Evolutionary conservation across 2,329 filamentous ascomycete species (phyloP).

Genomic region (Curvularia sp.): DNA sequence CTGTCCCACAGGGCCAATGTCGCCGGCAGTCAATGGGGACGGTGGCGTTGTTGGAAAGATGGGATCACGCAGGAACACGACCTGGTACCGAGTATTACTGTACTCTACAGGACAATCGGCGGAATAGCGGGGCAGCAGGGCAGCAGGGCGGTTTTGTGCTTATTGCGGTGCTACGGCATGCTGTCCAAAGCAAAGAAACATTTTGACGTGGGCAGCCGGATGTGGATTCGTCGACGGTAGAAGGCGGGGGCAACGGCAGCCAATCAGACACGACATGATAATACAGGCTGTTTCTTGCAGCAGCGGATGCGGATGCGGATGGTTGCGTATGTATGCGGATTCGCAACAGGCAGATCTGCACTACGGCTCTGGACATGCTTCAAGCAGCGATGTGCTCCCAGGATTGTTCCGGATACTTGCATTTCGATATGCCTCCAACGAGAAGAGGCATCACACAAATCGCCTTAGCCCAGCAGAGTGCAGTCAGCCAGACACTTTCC

Average conservation of each 20-base stretch:
- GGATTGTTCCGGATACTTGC: constrained; percentile 40
- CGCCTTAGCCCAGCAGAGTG: constrained; percentile 18
- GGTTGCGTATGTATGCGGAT: constrained; percentile 16
- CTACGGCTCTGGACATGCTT: constrained; percentile 29
- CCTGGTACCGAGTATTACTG: constrained; percentile 12
- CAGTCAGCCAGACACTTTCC: constrained; percentile 27
- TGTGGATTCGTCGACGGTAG: constrained; percentile 30
- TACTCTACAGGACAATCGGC: constrained; percentile 12
- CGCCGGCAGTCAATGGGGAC: constrained; percentile 24
- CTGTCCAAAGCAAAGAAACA: constrained; percentile 27
- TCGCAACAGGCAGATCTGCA: constrained; percentile 27
- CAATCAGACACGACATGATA: constrained; percentile 33
- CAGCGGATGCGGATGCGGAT: constrained; percentile 6
- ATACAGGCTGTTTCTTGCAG: constrained; percentile 7
- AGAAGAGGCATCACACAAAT: constrained; percentile 24
- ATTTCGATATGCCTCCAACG: constrained; percentile 25
- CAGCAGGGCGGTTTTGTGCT: constrained; percentile 30
- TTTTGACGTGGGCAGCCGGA: constrained; percentile 29
- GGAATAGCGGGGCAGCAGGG: constrained; percentile 29
- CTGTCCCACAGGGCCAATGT: constrained; percentile 30
- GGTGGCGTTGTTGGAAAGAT: constrained; percentile 34
- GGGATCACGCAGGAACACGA: constrained; percentile 25
- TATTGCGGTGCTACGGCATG: constrained; percentile 32
- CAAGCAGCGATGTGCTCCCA: constrained; percentile 35
- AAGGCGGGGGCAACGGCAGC: constrained; percentile 20